Evolutionary conservation across 2,329 filamentous ascomycete species (phyloP), one percentile per base, ranked within the genome.

Genomic region (Grosmannia clavigera): DNA sequence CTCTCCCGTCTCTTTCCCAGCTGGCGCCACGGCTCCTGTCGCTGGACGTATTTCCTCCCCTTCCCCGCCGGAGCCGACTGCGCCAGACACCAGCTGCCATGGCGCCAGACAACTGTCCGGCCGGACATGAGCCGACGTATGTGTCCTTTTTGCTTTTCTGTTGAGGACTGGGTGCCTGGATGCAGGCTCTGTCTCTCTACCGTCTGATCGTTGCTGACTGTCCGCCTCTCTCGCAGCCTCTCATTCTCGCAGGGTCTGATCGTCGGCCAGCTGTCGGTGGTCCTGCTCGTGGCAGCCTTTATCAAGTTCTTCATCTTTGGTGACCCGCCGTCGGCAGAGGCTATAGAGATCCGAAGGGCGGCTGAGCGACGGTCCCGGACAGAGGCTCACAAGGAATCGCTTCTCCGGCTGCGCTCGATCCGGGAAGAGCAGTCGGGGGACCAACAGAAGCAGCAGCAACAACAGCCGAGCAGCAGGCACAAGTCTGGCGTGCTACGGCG

Each of bases 231-330:
- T 46, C 43, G 40, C 69, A 92, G 90, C 50, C 78, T 94, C 66
- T 94, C 90, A 43, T 97, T 97, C 72, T 95, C 90, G 0, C 90
- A 96, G 71, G 94, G 94, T 33, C 87, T 99, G 66, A 84, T 99
- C 56, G 80, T 97, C 38, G 94, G 94, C 57, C 94, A 99, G 73
- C 80, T 99, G 58, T 95, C 91, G 2, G 88, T 99, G 54, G 89
- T 96, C 16, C 77, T 97, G 29, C 80, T 99, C 48, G 84, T 99
- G 63, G 92, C 91, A 65, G 90, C 88, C 66, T 97, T 99, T 75
- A 97, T 99, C 74, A 96, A 96, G 72, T 99, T 96, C 82, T 99
- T 99, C 81, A 97, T 99, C 70, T 97, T 99, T 70, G 94, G 94
- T 67, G 94, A 97, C 70, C 85, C 90, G 5, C 90, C 91, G 0